These are phyloP conservation scores for Fraxinus americana DNA, from an alignment of 257 asterid species.

Conservation along the genomic window DNA sequence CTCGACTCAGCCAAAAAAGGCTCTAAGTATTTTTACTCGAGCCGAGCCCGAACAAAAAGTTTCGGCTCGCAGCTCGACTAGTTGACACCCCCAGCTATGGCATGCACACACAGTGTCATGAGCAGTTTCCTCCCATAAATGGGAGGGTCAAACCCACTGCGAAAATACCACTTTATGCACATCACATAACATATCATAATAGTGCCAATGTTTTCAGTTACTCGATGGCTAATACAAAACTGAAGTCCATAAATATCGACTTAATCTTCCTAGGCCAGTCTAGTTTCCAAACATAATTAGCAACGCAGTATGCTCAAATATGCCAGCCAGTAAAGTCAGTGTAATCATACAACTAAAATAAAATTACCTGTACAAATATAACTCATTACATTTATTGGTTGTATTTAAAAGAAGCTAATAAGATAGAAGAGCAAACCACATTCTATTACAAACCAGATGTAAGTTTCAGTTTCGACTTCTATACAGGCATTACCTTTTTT, in stretches of 20 bases:
- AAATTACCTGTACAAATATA: slow-evolving; percentile 41
- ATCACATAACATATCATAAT: too few species aligned
- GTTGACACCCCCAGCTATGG: too few species aligned
- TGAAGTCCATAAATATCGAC: too few species aligned
- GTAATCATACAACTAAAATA: slow-evolving; percentile 18
- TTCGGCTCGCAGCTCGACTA: too few species aligned
- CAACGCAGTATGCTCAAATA: neutral
- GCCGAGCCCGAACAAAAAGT: too few species aligned
- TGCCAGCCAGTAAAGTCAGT: neutral
- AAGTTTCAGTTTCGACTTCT: slow-evolving; percentile 46
- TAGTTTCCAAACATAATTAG: slow-evolving; percentile 6
- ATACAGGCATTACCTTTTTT: slow-evolving; percentile 40
- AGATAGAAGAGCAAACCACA: slow-evolving; percentile 25
- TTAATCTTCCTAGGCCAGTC: neutral
- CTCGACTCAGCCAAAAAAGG: too few species aligned
- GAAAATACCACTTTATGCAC: too few species aligned
- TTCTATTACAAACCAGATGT: slow-evolving; percentile 35
- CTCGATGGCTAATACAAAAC: slow-evolving; percentile 3
- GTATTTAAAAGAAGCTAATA: slow-evolving; percentile 30
- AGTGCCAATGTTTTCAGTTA: neutral
- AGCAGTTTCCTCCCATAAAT: too few species aligned
- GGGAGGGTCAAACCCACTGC: too few species aligned
- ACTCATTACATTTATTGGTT: slow-evolving; percentile 45
- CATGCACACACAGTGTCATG: too few species aligned
- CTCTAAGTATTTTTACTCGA: too few species aligned